Percentiles rank a stretch among this genome's conserved stretches.
Conservation (phyloP, 2,329 filamentous ascomycete species). For the Ophidiomyces ophidiicola region DNA sequence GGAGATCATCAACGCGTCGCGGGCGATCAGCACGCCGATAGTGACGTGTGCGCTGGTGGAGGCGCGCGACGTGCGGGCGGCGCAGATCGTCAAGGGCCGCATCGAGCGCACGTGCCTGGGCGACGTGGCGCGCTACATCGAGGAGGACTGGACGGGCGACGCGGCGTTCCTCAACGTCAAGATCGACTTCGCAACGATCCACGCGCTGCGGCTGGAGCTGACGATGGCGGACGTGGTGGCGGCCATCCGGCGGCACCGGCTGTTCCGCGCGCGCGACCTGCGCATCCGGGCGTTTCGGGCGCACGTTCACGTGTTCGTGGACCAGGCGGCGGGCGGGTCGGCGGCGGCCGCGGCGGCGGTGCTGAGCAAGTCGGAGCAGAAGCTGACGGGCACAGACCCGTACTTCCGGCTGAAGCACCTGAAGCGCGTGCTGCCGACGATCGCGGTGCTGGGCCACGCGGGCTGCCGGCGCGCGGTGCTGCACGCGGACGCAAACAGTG, state of each 20-base stretch:
- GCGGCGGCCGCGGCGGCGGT: slow-evolving; percentile 20
- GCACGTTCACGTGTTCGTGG: slow-evolving; percentile 62
- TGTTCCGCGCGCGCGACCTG: slow-evolving; percentile 57
- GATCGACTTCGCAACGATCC: slow-evolving; percentile 66
- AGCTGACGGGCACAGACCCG: slow-evolving; percentile 33
- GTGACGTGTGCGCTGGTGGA: slow-evolving; percentile 78
- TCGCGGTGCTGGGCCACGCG: slow-evolving; percentile 83
- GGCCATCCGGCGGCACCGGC: slow-evolving; percentile 68
- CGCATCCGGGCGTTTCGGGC: slow-evolving; percentile 39
- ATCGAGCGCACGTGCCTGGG: slow-evolving; percentile 90
- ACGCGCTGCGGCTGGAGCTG: slow-evolving; percentile 71
- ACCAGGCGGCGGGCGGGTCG: slow-evolving; percentile 30
- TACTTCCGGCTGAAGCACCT: slow-evolving; percentile 64
- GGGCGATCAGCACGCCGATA: slow-evolving; percentile 83
- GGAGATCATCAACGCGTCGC: slow-evolving; percentile 98
- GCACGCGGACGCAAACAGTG: slow-evolving; percentile 59
- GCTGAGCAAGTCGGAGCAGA: slow-evolving; percentile 33
- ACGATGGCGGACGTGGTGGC: slow-evolving; percentile 58
- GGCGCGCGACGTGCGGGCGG: slow-evolving; percentile 59
- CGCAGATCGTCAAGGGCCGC: slow-evolving; percentile 80
- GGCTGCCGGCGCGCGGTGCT: slow-evolving; percentile 80
- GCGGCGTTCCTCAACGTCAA: slow-evolving; percentile 67
- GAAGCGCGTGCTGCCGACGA: slow-evolving; percentile 64
- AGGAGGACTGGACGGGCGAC: slow-evolving; percentile 75
- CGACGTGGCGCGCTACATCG: slow-evolving; percentile 67